Base-by-base conservation (phyloP, 2,329 filamentous ascomycete genomes). In the Penicillium expansum region DNA sequence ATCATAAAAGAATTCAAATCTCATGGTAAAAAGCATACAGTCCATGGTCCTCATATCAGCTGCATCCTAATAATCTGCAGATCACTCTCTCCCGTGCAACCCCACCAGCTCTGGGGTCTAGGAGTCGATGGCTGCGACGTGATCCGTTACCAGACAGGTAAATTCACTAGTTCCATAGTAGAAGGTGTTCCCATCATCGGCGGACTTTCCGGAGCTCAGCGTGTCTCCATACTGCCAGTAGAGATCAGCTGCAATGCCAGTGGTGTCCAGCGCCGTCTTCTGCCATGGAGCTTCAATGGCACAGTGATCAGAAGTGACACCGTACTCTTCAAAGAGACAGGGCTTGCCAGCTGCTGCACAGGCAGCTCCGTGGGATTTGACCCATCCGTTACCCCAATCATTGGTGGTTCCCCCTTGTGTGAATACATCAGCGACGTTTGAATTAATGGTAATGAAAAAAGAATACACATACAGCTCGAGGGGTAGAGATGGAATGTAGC, bases 401-500 rank as follows among this genome's bases (percentile, higher is more conserved):
- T 74, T 67, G n/a, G 63, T 62, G 4, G 71, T 69, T 27, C 74
- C 70, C 74, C 73, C 70, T 73, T 4, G 8, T 1, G 43, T 20
- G 22, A 30, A 16, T 37, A 51, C n/a, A 37, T 55, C 27, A 57
- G 55, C 32, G 50, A 42, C 14, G 20, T 4, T 3, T 2, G 30
- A 8, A 7, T 1, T 1, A 35, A 30, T 1, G n/a, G 5, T 8
- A n/a, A 37, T 8, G 11, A 22, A 4, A 33, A 27, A 5, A 24
- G 8, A 18, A 5, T n/a, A 39, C 24, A 59, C 67, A 16, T 64
- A 78, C 80, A 83, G 55, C 70, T 71, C 22, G 69, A 67, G 0
- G 80, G 79, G 60, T 83, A 84, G 13, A 82, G 67, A 61, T 84
- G 81, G 63, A 83, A 79, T 2, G 79, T 81, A 13, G 77, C 83